Evolutionary conservation across 768 basidiomycete genomes (phyloP).

Genomic region (Daedalea quercina): DNA sequence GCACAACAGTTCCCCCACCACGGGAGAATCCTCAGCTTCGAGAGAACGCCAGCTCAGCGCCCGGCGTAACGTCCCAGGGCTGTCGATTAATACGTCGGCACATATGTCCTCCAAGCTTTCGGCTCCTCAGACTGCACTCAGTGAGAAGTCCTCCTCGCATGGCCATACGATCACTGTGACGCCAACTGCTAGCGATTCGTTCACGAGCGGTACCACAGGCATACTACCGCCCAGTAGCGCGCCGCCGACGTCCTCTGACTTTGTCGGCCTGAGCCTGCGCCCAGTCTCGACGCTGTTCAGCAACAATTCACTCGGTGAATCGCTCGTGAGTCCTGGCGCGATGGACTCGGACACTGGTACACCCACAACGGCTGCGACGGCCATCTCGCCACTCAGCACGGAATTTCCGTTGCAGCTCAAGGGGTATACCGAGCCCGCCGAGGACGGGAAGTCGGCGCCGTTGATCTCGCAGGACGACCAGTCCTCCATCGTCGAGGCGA

Average conservation of each 20-base stretch:
- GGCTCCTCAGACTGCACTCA: constrained; percentile 11
- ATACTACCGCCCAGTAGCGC: constrained; percentile 48
- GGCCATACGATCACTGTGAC: constrained; percentile 9
- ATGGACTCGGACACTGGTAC: constrained; percentile 39
- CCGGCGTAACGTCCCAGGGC: constrained; percentile 20
- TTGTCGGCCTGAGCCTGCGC: constrained; percentile 61
- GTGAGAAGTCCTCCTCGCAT: constrained; percentile 8
- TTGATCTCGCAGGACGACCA: constrained; percentile 32
- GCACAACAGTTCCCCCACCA: constrained; percentile 6
- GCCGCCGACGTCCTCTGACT: constrained; percentile 55
- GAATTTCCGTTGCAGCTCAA: constrained; percentile 18
- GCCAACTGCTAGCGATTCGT: constrained; percentile 13
- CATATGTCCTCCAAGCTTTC: constrained; percentile 3
- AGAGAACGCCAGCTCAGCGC: constrained; percentile 17
- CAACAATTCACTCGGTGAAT: constrained; percentile 52
- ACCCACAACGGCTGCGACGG: constrained; percentile 40
- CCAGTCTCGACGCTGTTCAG: constrained; percentile 76
- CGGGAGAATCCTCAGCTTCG: not conserved
- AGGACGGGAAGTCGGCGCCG: constrained; percentile 26
- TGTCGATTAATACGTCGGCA: constrained; percentile 20
- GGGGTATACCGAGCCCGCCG: constrained; percentile 9
- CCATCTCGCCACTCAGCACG: constrained; percentile 44
- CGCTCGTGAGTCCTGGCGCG: constrained; percentile 22
- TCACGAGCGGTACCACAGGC: constrained; percentile 5
- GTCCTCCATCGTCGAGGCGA: constrained; percentile 37